A percentile compares a stretch with the other conserved stretches of the same genome.
phyloP scores from a whole-genome alignment of 768 basidiomycete genomes.

The Lactarius sp. region DNA sequence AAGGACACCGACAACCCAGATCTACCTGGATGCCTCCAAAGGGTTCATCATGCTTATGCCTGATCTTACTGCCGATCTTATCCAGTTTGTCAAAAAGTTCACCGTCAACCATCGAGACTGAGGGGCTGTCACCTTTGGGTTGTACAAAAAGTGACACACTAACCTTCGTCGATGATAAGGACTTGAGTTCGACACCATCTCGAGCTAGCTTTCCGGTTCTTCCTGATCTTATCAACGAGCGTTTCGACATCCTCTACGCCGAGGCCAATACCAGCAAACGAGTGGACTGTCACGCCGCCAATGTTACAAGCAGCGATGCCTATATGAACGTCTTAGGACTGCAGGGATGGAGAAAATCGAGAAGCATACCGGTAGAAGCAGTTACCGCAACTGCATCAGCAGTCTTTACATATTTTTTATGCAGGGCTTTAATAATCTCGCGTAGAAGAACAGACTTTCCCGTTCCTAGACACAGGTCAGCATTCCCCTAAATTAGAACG shows the following conservation, averaged over 20 bases:
- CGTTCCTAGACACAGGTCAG: constrained; percentile 54
- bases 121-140: constrained; percentile 1
- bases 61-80: constrained; percentile 57
- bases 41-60: constrained; percentile 52
- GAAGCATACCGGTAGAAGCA: constrained; percentile 74
- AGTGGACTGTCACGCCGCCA: constrained; percentile 92
- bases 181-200: constrained; percentile 86
- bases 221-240: constrained; percentile 61
- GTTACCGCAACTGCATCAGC: constrained; percentile 86
- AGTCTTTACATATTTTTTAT: constrained; percentile 45
- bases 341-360: not conserved
- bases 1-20: not conserved
- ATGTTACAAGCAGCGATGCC: constrained; percentile 98
- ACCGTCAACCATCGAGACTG: constrained; percentile 98
- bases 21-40: constrained; percentile 92
- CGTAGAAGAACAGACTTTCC: constrained; percentile 94
- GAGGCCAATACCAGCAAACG: constrained; percentile 90
- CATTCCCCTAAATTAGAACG: not conserved
- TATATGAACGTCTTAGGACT: constrained; percentile 26
- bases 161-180: constrained; percentile 79
- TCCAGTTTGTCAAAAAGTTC: constrained; percentile 89
- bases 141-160: constrained; percentile 18
- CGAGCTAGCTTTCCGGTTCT: constrained; percentile 76
- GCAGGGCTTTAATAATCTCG: constrained; percentile 79
- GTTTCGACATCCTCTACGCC: constrained; percentile 61